These are phyloP conservation scores for Chlamydomonas urium DNA, from an alignment of 139 green algal genomes.

Conservation along the genomic window DNA sequence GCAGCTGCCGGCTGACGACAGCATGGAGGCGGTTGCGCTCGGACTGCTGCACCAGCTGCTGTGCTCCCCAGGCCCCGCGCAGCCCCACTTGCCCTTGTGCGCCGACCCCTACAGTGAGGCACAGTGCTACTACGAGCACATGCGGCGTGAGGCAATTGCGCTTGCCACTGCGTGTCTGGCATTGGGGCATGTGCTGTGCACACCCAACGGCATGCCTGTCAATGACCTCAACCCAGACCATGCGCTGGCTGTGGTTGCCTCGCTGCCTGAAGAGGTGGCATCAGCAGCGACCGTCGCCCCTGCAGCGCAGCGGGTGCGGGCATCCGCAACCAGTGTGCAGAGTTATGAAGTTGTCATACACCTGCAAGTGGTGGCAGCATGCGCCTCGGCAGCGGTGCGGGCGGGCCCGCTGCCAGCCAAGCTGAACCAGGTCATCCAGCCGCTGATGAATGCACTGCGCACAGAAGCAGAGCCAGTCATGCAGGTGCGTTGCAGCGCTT, in stretches of 20 bases:
- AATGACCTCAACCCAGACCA: too few relatives aligned
- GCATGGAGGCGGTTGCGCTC: neutral
- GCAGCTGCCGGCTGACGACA: neutral
- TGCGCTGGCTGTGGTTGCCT: neutral
- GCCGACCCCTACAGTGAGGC: slow-evolving; percentile 52
- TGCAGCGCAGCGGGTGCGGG: slow-evolving; percentile 3
- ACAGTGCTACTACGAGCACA: slow-evolving; percentile 32
- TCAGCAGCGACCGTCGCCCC: slow-evolving; percentile 6
- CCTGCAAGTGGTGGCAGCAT: slow-evolving; percentile 30
- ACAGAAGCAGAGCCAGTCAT: slow-evolving; percentile 64
- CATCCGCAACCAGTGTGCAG: slow-evolving; percentile 20
- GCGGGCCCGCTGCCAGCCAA: slow-evolving; percentile 68
- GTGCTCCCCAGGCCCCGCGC: neutral
- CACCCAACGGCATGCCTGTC: too few relatives aligned
- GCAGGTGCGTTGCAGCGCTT: too few relatives aligned
- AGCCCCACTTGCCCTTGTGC: neutral
- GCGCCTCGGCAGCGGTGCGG: slow-evolving; percentile 62
- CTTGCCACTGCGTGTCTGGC: slow-evolving; percentile 40
- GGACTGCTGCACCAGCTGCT: slow-evolving; percentile 5
- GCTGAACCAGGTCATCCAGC: slow-evolving; percentile 90
- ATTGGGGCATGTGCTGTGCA: too few relatives aligned
- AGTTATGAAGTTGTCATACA: slow-evolving; percentile 43
- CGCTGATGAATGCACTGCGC: slow-evolving; percentile 80
- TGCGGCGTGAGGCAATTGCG: slow-evolving; percentile 55
- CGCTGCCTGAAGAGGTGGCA: slow-evolving; percentile 30